These are phyloP conservation scores for Tylopilus orsonianus DNA, from an alignment of 1,284 basidiomycete species.

Conservation along the genomic window DNA sequence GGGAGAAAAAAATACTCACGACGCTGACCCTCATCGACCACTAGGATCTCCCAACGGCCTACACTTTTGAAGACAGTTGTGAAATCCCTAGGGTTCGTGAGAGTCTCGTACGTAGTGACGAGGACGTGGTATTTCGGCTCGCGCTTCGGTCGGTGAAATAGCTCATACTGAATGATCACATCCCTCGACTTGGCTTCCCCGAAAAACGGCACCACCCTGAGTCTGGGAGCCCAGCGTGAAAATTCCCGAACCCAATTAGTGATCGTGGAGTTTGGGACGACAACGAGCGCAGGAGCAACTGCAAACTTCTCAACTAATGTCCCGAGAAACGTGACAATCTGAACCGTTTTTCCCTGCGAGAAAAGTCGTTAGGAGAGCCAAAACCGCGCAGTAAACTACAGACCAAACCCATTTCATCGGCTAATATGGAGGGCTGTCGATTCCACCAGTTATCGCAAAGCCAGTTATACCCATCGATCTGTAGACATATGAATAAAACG, in stretches of 20 bases:
- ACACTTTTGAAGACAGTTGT: slow-evolving; percentile 71
- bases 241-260: slow-evolving; percentile 89
- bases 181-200: slow-evolving; percentile 79
- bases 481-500: slow-evolving; percentile 17
- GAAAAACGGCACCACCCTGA: slow-evolving; percentile 81
- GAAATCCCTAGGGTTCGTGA: slow-evolving; percentile 69
- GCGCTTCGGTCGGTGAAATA: slow-evolving; percentile 60
- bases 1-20: slow-evolving; percentile 47
- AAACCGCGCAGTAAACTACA: slow-evolving; percentile 19
- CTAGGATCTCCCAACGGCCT: slow-evolving; percentile 88
- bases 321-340: slow-evolving; percentile 86
- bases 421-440: slow-evolving; percentile 87
- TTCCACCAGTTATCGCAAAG: slow-evolving; percentile 88
- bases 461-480: slow-evolving; percentile 95
- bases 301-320: slow-evolving; percentile 62
- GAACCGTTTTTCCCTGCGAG: slow-evolving; percentile 86
- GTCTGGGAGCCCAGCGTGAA: slow-evolving; percentile 84
- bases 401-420: slow-evolving; percentile 96
- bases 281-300: slow-evolving; percentile 80
- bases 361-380: slow-evolving; percentile 8
- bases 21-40: slow-evolving; percentile 93
- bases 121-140: slow-evolving; percentile 81
- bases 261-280: slow-evolving; percentile 94
- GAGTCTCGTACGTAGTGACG: slow-evolving; percentile 85
- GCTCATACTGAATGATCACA: slow-evolving; percentile 80